Evolutionary conservation across 2,329 filamentous ascomycete species (phyloP).

Genomic region (Hypomyces rosellus): DNA sequence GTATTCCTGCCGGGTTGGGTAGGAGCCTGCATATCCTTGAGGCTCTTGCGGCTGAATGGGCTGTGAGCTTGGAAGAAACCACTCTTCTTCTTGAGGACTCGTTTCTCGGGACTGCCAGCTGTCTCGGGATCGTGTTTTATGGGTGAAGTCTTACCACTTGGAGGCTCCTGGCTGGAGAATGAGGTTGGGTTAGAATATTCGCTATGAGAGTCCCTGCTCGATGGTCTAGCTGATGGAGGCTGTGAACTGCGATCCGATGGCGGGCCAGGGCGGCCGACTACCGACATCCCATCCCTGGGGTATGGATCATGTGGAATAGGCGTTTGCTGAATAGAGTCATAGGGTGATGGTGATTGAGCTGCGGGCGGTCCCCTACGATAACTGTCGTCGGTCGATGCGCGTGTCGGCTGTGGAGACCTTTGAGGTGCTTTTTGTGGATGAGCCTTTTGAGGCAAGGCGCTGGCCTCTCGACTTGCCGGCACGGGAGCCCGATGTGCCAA

Average conservation of each 20-base stretch:
- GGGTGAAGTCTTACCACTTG: slow-evolving; percentile 68
- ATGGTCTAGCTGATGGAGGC: slow-evolving; percentile 60
- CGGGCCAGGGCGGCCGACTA: slow-evolving; percentile 78
- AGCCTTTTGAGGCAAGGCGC: slow-evolving; percentile 45
- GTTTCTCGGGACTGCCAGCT: slow-evolving; percentile 53
- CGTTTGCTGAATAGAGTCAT: slow-evolving; percentile 49
- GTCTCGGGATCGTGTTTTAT: slow-evolving; percentile 54
- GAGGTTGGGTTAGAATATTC: slow-evolving; percentile 88
- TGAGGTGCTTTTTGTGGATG: slow-evolving; percentile 7
- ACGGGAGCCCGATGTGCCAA: slow-evolving; percentile 52
- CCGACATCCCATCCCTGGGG: slow-evolving; percentile 92
- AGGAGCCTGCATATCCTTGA: slow-evolving; percentile 53
- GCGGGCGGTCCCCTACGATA: slow-evolving; percentile 12
- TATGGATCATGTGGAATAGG: slow-evolving; percentile 88
- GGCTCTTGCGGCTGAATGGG: slow-evolving; percentile 89
- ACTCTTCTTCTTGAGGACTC: slow-evolving; percentile 64
- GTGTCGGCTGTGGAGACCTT: slow-evolving; percentile 12
- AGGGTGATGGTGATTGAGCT: slow-evolving; percentile 22
- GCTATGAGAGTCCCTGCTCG: slow-evolving; percentile 82
- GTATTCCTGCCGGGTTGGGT: slow-evolving; percentile 46
- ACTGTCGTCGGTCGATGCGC: slow-evolving; percentile 16
- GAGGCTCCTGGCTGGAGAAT: slow-evolving; percentile 76
- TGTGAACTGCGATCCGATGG: slow-evolving; percentile 46
- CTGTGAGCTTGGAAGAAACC: slow-evolving; percentile 91
- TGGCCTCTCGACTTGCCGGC: slow-evolving; percentile 44